phyloP scores from a whole-genome alignment of 495 filamentous ascomycete species.

The Xylaria intraflava region DNA sequence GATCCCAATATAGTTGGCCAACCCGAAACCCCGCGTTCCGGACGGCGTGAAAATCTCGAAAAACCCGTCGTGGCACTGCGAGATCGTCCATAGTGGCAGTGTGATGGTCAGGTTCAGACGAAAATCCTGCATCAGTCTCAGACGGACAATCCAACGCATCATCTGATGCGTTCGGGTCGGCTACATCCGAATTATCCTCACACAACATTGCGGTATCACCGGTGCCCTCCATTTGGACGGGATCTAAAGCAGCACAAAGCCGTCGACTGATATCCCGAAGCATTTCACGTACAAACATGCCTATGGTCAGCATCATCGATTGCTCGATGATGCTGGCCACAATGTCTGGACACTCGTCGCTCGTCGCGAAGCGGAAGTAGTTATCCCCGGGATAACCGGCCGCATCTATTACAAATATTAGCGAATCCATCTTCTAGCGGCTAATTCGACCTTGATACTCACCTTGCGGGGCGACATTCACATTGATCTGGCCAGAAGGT shows the following conservation, averaged over 20 bases:
- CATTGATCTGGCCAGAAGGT: conserved; percentile 31
- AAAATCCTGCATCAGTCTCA: conserved; percentile 21
- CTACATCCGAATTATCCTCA: conserved; percentile 24
- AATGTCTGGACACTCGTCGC: conserved; percentile 24
- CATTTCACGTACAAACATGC: conserved; percentile 24
- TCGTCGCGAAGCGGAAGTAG: conserved; percentile 32
- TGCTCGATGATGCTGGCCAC: conserved; percentile 22
- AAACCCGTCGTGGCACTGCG: conserved; percentile 35
- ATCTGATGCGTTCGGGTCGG: conserved; percentile 14
- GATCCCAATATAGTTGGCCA: conserved; percentile 52
- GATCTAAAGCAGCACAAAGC: conserved; percentile 12
- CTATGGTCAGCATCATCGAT: conserved; percentile 10
- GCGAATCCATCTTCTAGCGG: background rate
- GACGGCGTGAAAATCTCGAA: conserved; percentile 54
- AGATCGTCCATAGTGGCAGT: conserved; percentile 9
- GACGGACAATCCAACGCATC: conserved; percentile 17
- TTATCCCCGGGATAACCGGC: conserved; percentile 25
- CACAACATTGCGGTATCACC: no score
- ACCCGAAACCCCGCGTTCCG: conserved; percentile 67
- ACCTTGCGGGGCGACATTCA: conserved; percentile 53
- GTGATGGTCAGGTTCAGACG: conserved; percentile 23
- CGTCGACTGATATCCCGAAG: conserved; percentile 16
- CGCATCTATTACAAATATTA: conserved; percentile 20
- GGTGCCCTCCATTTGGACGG: no score
- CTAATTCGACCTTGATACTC: conserved; percentile 11